phyloP scores from a whole-genome alignment of 108 stramenopile species.

The Skeletonema marinoi region DNA sequence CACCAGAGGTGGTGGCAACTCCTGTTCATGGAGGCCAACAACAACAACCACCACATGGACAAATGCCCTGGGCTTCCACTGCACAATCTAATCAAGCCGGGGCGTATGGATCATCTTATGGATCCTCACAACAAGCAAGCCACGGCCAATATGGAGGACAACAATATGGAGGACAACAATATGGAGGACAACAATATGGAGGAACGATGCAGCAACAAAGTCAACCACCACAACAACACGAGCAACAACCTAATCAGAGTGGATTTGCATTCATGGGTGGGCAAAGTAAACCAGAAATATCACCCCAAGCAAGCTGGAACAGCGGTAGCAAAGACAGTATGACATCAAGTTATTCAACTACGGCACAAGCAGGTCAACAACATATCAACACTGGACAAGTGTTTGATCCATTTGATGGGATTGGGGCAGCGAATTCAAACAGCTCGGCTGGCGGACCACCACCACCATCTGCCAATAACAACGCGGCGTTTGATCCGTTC shows the following conservation, averaged over 20 bases:
- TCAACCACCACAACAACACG: slow-evolving; percentile 2
- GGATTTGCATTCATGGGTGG: slow-evolving; percentile 39
- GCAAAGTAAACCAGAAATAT: neutral
- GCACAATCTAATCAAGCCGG: neutral
- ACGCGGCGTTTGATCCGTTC: slow-evolving; percentile 32
- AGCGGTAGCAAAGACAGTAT: neutral
- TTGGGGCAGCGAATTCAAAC: too few species aligned
- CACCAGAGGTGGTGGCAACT: slow-evolving; percentile 26
- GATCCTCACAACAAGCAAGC: slow-evolving; percentile 15
- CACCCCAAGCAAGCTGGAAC: neutral
- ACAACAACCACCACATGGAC: neutral
- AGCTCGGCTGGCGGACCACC: neutral
- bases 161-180: too few species aligned
- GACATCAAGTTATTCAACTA: slow-evolving; percentile 8
- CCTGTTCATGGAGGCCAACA: slow-evolving; percentile 4
- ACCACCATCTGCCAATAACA: neutral
- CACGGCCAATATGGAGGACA: neutral
- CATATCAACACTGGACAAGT: slow-evolving; percentile 3
- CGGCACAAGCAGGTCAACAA: slow-evolving; percentile 7
- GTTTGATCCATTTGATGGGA: slow-evolving; percentile 52
- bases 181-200: too few species aligned
- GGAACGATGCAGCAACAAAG: slow-evolving; percentile 4
- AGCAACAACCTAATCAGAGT: slow-evolving; percentile 3
- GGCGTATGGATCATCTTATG: slow-evolving; percentile 20
- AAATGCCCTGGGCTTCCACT: slow-evolving; percentile 9